Percentiles rank a stretch among this genome's conserved stretches.
phyloP scores from a whole-genome alignment of 208 protist genomes.

The Crithidia fasciculata region DNA sequence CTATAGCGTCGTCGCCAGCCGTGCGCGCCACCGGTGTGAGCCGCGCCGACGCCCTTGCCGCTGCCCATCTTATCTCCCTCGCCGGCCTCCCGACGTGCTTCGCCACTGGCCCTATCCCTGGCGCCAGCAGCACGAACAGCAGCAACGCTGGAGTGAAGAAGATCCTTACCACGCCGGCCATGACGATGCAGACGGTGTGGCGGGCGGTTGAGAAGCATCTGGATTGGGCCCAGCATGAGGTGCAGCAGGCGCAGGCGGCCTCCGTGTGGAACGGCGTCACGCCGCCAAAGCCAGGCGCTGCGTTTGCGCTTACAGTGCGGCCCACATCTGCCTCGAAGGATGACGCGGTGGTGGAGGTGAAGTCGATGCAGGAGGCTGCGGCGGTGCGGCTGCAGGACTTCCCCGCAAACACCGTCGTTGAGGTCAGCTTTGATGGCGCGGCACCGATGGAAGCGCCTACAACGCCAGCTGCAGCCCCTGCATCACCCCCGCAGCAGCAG shows the following conservation, averaged over 20 bases:
- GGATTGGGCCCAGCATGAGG: slow-evolving; percentile 33
- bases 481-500: background rate
- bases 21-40: slow-evolving; percentile 15
- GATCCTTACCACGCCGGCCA: slow-evolving; percentile 50
- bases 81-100: slow-evolving; percentile 46
- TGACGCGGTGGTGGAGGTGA: slow-evolving; percentile 6
- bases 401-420: slow-evolving; percentile 38
- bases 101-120: slow-evolving; percentile 14
- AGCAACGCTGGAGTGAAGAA: slow-evolving; percentile 15
- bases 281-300: slow-evolving; percentile 19
- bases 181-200: slow-evolving; percentile 65
- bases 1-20: slow-evolving; percentile 17
- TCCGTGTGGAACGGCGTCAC: slow-evolving; percentile 23
- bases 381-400: slow-evolving; percentile 52
- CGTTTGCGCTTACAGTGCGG: slow-evolving; percentile 22
- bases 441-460: background rate
- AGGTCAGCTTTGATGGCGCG: slow-evolving; percentile 20
- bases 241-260: slow-evolving; percentile 24
- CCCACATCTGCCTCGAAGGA: background rate
- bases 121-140: slow-evolving; percentile 12
- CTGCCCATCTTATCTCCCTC: slow-evolving; percentile 46
- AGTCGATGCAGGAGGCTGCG: slow-evolving; percentile 32
- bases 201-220: slow-evolving; percentile 44
- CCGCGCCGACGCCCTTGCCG: slow-evolving; percentile 6
- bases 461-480: background rate